A percentile compares a stretch with the other conserved stretches of the same genome.
phyloP scores from a whole-genome alignment of 2,329 filamentous ascomycete genomes.

The Tetracladium maxilliforme region DNA sequence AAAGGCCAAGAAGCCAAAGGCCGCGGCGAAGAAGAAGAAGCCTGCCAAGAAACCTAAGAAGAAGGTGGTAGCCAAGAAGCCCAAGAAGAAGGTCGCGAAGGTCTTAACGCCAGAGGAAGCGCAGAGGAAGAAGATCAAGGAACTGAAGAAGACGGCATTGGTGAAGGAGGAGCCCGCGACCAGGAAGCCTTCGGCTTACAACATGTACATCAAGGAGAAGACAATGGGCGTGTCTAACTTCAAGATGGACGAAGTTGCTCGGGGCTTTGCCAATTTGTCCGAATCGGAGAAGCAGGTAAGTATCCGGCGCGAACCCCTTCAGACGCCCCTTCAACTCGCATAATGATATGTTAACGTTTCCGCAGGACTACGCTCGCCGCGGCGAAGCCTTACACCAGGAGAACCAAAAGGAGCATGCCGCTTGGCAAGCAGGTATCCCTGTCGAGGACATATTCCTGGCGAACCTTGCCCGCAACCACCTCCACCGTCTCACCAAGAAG shows the following conservation, averaged over 20 bases:
- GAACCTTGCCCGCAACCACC: slow-evolving; percentile 28
- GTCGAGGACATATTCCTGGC: slow-evolving; percentile 24
- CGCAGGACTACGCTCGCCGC: no score
- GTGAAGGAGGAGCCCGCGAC: neutral
- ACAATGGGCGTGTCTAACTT: slow-evolving; percentile 1
- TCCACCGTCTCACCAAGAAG: slow-evolving; percentile 20
- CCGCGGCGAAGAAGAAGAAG: slow-evolving; percentile 11
- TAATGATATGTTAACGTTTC: no score
- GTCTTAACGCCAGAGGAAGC: slow-evolving; percentile 21
- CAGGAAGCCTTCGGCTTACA: neutral
- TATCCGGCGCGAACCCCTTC: no score
- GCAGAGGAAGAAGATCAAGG: slow-evolving; percentile 12
- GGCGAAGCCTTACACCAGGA: no score
- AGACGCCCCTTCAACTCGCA: no score
- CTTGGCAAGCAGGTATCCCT: no score
- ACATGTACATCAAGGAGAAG: slow-evolving; percentile 1
- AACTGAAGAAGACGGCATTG: slow-evolving; percentile 10
- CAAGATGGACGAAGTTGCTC: no score
- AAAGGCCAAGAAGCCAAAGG: slow-evolving; percentile 10
- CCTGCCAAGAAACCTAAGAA: slow-evolving; percentile 9
- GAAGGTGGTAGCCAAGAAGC: slow-evolving; percentile 8
- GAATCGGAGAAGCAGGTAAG: no score
- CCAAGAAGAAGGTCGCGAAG: slow-evolving; percentile 17
- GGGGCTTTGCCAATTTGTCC: no score
- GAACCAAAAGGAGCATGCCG: no score